A percentile compares a stretch with the other conserved stretches of the same genome.
Conservation (phyloP, 768 basidiomycete species). For the Tricholoma saponaceum region DNA sequence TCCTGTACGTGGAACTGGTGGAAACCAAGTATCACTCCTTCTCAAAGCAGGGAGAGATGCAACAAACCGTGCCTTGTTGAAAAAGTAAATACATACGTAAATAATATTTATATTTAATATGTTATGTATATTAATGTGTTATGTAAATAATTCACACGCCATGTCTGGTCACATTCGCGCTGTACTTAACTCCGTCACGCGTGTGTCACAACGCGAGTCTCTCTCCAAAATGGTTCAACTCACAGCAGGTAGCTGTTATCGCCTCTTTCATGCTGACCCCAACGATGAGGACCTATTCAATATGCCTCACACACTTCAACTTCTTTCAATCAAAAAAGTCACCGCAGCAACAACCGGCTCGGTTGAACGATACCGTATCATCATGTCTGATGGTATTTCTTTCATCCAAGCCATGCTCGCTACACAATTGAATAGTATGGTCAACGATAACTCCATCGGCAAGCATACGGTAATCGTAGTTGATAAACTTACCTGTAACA, state of each 20-base stretch:
- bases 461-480: slow-evolving; percentile 70
- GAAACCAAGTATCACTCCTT: slow-evolving; percentile 75
- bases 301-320: slow-evolving; percentile 57
- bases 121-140: background rate
- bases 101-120: background rate
- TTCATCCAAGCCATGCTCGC: slow-evolving; percentile 95
- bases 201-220: background rate
- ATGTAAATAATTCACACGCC: background rate
- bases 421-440: slow-evolving; percentile 79
- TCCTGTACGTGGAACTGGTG: slow-evolving; percentile 82
- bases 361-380: slow-evolving; percentile 68
- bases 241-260: slow-evolving; percentile 51
- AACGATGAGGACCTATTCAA: slow-evolving; percentile 41
- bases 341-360: slow-evolving; percentile 24
- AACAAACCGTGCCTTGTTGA: slow-evolving; percentile 61
- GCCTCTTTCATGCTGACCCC: slow-evolving; percentile 42
- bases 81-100: slow-evolving; percentile 24
- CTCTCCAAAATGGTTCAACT: slow-evolving; percentile 36
- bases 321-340: slow-evolving; percentile 83
- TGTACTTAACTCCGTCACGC: no score
- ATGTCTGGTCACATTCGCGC: slow-evolving; percentile 1
- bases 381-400: slow-evolving; percentile 84
- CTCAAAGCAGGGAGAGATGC: slow-evolving; percentile 91
- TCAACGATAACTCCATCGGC: slow-evolving; percentile 56
- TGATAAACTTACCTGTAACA: slow-evolving; percentile 76